Evolutionary conservation across 2,329 filamentous ascomycete genomes (phyloP).

Genomic region (Penicillium palitans): DNA sequence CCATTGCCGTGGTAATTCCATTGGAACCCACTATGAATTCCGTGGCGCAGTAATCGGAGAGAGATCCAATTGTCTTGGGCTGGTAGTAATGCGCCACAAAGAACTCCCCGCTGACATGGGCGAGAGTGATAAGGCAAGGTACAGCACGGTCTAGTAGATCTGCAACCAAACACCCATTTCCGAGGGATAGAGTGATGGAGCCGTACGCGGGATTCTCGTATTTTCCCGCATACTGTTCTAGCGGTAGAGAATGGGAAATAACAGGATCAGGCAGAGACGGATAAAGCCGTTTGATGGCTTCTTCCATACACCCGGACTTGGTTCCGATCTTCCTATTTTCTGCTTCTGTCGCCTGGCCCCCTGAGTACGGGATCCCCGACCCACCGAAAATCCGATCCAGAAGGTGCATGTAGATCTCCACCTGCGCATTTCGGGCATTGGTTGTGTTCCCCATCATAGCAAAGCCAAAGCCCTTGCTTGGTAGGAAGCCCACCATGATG

Average conservation of each 20-base stretch:
- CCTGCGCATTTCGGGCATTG: conserved; percentile 11
- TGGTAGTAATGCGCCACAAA: conserved; percentile 6
- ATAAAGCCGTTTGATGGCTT: conserved; percentile 8
- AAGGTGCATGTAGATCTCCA: conserved; percentile 17
- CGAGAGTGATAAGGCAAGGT: not conserved
- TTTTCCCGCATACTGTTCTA: not conserved
- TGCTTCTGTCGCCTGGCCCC: not conserved
- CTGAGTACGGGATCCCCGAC: not conserved
- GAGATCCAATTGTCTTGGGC: conserved; percentile 1
- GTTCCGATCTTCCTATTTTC: not conserved
- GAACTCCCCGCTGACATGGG: conserved; percentile 9
- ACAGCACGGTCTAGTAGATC: conserved; percentile 2
- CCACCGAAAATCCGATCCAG: conserved; percentile 7
- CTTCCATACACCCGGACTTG: not conserved
- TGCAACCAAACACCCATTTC: not conserved
- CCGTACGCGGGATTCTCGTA: conserved; percentile 4
- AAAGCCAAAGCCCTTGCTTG: conserved; percentile 24
- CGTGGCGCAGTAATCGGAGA: not conserved
- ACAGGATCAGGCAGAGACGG: not conserved
- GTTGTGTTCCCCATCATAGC: conserved; percentile 27
- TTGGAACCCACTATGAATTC: conserved; percentile 3
- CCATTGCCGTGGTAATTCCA: conserved; percentile 1
- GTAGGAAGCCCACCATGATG: conserved; percentile 26
- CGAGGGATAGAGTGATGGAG: not conserved
- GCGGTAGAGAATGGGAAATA: not conserved